These are phyloP conservation scores for Inonotus obliquus DNA, from an alignment of 1,284 basidiomycete genomes.

Conservation along the genomic window DNA sequence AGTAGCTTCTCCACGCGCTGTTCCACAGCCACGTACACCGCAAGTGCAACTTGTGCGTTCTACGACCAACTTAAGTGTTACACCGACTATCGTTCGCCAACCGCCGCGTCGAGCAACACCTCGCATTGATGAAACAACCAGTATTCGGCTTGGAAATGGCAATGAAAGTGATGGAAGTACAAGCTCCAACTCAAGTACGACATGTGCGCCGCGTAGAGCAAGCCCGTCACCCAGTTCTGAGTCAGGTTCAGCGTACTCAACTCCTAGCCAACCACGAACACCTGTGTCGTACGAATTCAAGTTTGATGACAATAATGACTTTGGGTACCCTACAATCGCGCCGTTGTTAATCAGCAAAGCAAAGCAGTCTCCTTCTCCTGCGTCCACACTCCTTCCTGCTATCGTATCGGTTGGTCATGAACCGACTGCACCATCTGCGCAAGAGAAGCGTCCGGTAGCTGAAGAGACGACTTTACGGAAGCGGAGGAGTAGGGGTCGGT, in stretches of 20 bases:
- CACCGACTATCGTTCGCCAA: slow-evolving; percentile 9
- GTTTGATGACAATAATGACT: slow-evolving; percentile 34
- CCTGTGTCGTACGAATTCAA: slow-evolving; percentile 33
- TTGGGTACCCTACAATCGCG: slow-evolving; percentile 28
- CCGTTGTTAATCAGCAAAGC: slow-evolving; percentile 37
- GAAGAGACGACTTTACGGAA: not conserved
- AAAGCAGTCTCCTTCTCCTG: slow-evolving; percentile 2
- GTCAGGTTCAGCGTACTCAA: slow-evolving; percentile 31
- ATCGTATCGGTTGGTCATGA: not conserved
- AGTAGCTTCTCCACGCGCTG: not conserved
- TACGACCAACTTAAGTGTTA: slow-evolving; percentile 7
- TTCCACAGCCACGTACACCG: not conserved
- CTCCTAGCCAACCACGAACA: slow-evolving; percentile 33
- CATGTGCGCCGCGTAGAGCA: slow-evolving; percentile 21
- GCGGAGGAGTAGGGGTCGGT: not conserved
- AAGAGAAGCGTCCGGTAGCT: not conserved
- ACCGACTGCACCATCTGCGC: not conserved
- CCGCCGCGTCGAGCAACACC: not conserved
- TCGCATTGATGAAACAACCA: slow-evolving; percentile 6
- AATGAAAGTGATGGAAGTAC: slow-evolving; percentile 14
- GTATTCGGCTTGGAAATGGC: slow-evolving; percentile 10
- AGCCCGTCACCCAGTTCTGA: slow-evolving; percentile 26
- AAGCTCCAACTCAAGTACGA: slow-evolving; percentile 21
- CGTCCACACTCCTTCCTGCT: not conserved
- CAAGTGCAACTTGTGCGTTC: slow-evolving; percentile 3